These are phyloP conservation scores for Oryza longistaminata DNA, from an alignment of 176 grass and related monocot genomes.

Conservation along the genomic window DNA sequence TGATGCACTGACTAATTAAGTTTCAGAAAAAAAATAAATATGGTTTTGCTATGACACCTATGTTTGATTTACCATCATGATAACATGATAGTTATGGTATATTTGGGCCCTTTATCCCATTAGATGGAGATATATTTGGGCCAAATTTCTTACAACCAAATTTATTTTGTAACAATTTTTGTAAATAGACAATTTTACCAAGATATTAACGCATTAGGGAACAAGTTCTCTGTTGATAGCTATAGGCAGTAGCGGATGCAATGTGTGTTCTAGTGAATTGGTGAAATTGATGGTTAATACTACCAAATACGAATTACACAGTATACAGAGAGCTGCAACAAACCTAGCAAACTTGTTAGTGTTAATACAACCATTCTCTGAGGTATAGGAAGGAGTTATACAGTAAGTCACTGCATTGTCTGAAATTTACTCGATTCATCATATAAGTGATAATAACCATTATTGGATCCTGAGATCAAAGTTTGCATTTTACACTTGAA, in stretches of 20 bases:
- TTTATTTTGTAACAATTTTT: neutral
- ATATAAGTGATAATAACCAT: neutral
- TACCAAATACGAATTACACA: constrained; percentile 22
- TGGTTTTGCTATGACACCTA: constrained; percentile 5
- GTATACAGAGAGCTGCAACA: constrained; percentile 12
- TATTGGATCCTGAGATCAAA: constrained; percentile 11
- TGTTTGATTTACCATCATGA: neutral
- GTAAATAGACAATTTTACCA: constrained; percentile 2
- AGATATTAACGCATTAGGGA: neutral
- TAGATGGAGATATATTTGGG: neutral
- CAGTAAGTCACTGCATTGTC: neutral
- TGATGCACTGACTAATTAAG: constrained; percentile 28
- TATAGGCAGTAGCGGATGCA: neutral
- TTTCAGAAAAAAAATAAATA: constrained; percentile 23
- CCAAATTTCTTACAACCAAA: neutral
- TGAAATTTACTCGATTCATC: constrained; percentile 18
- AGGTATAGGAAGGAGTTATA: neutral
- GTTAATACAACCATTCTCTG: constrained; percentile 4
- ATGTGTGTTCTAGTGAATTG: neutral
- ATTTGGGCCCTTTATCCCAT: neutral
- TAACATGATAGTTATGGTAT: neutral
- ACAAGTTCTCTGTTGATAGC: constrained; percentile 7
- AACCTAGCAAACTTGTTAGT: constrained; percentile 5
- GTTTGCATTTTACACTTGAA: neutral
- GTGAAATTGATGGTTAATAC: constrained; percentile 7